Evolutionary conservation across 192 early-diverging fungal genomes (phyloP).

Genomic region (Lunasporangiospora selenospora): DNA sequence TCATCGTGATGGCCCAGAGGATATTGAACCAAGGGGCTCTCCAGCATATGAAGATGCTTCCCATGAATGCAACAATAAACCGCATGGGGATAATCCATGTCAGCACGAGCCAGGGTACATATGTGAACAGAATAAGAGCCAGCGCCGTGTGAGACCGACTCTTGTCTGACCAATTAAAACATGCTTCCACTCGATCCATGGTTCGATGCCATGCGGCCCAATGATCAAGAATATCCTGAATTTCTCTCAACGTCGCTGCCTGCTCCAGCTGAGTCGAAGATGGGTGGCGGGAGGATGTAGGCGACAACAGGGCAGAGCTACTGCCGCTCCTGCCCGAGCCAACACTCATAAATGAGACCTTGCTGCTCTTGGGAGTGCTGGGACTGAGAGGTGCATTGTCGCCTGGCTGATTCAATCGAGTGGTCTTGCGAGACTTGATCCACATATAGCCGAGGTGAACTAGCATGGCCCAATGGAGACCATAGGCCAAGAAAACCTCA

Average conservation of each 20-base stretch:
- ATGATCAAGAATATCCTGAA: constrained; percentile 51
- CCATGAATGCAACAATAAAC: constrained; percentile 29
- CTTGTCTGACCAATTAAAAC: constrained; percentile 50
- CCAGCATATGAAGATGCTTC: constrained; percentile 50
- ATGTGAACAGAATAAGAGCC: constrained; percentile 18
- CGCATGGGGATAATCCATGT: constrained; percentile 48
- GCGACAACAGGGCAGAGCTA: constrained; percentile 1
- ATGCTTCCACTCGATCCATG: constrained; percentile 24
- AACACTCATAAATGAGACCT: constrained; percentile 18
- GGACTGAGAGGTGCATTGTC: constrained; percentile 7
- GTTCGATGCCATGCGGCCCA: constrained; percentile 39
- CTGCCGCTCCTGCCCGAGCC: constrained; percentile 13
- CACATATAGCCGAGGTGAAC: constrained; percentile 39
- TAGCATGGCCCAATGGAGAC: constrained; percentile 35
- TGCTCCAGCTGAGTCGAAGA: constrained; percentile 49
- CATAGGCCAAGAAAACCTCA: constrained; percentile 43
- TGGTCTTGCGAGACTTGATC: constrained; percentile 43
- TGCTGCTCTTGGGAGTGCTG: constrained; percentile 16
- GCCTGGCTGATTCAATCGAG: constrained; percentile 12
- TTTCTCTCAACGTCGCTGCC: constrained; percentile 45
- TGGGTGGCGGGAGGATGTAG: constrained; percentile 22
- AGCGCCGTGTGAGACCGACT: constrained; percentile 25
- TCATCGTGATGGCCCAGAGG: constrained; percentile 38
- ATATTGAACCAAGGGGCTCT: constrained; percentile 53
- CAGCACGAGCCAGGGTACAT: constrained; percentile 47